Percentiles rank a stretch among this genome's conserved stretches.
Evolutionary conservation across 306 rosid species (phyloP).

Genomic region (Fragaria vesca): DNA sequence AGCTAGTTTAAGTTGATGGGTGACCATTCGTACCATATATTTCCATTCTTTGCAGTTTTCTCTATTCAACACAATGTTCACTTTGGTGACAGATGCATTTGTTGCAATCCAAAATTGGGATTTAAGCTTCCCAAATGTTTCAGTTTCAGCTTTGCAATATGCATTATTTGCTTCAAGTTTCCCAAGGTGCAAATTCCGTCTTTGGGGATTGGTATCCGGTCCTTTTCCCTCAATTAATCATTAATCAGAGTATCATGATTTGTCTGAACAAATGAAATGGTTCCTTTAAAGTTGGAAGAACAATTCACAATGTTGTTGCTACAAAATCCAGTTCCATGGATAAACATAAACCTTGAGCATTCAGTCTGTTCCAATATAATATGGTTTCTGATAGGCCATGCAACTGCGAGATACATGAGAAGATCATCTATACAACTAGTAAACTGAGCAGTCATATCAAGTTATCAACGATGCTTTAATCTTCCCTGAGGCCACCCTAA

Average conservation of each 20-base stretch:
- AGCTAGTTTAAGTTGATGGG: too few species aligned
- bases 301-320: neutral
- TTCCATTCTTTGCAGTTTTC: neutral
- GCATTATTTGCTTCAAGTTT: too few species aligned
- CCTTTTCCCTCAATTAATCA: neutral
- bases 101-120: too few species aligned
- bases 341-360: neutral
- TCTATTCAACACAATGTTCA: neutral
- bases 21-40: too few species aligned
- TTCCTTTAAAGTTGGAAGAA: neutral
- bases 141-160: too few species aligned
- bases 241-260: too few species aligned
- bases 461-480: constrained; percentile 10
- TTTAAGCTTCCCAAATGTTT: too few species aligned
- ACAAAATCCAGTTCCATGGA: neutral
- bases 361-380: neutral
- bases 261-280: neutral
- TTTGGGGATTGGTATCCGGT: too few species aligned
- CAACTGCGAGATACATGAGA: neutral
- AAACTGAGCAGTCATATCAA: neutral
- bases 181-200: too few species aligned
- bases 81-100: too few species aligned
- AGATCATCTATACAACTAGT: neutral
- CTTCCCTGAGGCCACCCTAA: constrained; percentile 65
- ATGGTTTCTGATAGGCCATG: neutral